These are phyloP conservation scores for Malus orientalis DNA, from an alignment of 306 rosid species.

Conservation along the genomic window DNA sequence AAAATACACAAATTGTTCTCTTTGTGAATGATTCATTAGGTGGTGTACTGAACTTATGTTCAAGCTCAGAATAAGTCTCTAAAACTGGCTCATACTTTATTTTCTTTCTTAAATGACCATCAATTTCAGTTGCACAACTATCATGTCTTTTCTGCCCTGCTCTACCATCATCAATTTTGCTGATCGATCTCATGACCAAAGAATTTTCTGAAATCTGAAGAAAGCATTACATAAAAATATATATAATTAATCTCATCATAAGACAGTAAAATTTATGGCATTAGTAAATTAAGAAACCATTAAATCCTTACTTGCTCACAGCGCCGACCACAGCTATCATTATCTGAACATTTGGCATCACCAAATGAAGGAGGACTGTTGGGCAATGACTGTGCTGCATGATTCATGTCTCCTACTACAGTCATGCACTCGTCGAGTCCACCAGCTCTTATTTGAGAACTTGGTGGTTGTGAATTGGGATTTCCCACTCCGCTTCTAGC, in stretches of 20 bases:
- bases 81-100: slow-evolving; percentile 8
- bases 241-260: neutral
- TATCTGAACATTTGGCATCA: slow-evolving; percentile 63
- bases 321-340: slow-evolving; percentile 40
- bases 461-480: slow-evolving; percentile 8
- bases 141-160: slow-evolving; percentile 1
- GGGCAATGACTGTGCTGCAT: slow-evolving; percentile 32
- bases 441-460: slow-evolving; percentile 19
- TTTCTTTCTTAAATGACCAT: slow-evolving; percentile 36
- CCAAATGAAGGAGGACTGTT: slow-evolving; percentile 63
- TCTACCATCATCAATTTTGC: slow-evolving; percentile 25
- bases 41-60: neutral
- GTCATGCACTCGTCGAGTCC: slow-evolving; percentile 10
- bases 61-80: slow-evolving; percentile 4
- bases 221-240: neutral
- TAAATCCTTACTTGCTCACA: slow-evolving; percentile 42
- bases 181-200: slow-evolving; percentile 29
- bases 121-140: slow-evolving; percentile 38
- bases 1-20: slow-evolving; percentile 58
- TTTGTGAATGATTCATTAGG: slow-evolving; percentile 11
- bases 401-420: slow-evolving; percentile 42
- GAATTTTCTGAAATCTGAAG: slow-evolving; percentile 34
- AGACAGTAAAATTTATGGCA: neutral
- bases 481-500: slow-evolving; percentile 2
- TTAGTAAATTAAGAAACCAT: neutral